Evolutionary conservation across 2,329 filamentous ascomycete genomes (phyloP).

Genomic region (Trichoderma sp.): DNA sequence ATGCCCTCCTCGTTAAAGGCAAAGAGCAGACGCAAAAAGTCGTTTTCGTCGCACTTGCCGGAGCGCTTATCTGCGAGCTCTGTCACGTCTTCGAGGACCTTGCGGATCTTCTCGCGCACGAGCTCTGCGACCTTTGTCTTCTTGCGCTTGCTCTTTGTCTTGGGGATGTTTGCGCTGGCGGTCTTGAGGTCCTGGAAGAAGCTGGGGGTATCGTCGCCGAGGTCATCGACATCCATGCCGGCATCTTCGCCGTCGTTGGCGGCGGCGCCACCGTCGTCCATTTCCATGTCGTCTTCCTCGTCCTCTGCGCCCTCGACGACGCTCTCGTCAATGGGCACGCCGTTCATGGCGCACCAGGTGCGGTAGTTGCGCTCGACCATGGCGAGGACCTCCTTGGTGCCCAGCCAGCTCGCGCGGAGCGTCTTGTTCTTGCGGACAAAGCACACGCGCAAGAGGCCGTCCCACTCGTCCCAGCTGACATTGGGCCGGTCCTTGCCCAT

Average conservation of each 20-base stretch:
- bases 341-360: conserved; percentile 85
- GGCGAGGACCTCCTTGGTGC: conserved; percentile 75
- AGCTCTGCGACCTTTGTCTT: conserved; percentile 79
- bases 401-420: conserved; percentile 76
- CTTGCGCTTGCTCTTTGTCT: conserved; percentile 69
- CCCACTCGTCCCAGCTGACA: conserved; percentile 94
- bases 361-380: conserved; percentile 87
- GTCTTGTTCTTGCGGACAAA: conserved; percentile 84
- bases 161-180: conserved; percentile 44
- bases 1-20: conserved; percentile 92
- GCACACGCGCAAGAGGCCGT: conserved; percentile 78
- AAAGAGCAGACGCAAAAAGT: conserved; percentile 78
- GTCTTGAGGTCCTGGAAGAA: conserved; percentile 73
- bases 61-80: conserved; percentile 78
- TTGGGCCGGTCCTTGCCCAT: conserved; percentile 73
- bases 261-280: conserved; percentile 46
- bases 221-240: conserved; percentile 54
- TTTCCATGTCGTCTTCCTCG: conserved; percentile 44
- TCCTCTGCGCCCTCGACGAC: conserved; percentile 50
- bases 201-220: conserved; percentile 54
- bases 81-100: conserved; percentile 80
- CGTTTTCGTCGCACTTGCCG: conserved; percentile 86
- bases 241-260: conserved; percentile 50
- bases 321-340: conserved; percentile 74
- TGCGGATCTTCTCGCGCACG: conserved; percentile 83